Evolutionary conservation across 352 stramenopile genomes (phyloP).

Genomic region (Elongisporangium anandrum): DNA sequence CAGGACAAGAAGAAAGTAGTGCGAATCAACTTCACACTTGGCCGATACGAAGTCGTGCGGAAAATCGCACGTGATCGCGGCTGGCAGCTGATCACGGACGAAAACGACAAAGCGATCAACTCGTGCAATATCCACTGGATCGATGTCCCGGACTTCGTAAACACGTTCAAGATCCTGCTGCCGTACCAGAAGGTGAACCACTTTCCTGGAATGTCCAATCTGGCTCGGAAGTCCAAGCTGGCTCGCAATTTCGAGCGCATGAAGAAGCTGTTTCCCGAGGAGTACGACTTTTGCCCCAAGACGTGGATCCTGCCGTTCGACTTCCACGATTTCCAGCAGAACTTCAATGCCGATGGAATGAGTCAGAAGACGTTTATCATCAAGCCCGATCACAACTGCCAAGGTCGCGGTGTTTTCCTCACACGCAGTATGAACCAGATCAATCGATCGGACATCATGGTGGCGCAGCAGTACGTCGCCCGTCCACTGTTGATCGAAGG

Average conservation of each 20-base stretch:
- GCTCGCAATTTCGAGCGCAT: conserved; percentile 95
- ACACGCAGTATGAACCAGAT: conserved; percentile 90
- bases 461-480: conserved; percentile 86
- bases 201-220: conserved; percentile 93
- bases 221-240: conserved; percentile 94
- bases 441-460: conserved; percentile 77
- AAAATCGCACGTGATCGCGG: conserved; percentile 72
- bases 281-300: conserved; percentile 93
- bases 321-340: conserved; percentile 87
- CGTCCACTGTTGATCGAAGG: conserved; percentile 72
- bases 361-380: conserved; percentile 94
- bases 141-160: conserved; percentile 89
- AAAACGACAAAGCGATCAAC: conserved; percentile 56
- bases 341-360: conserved; percentile 89
- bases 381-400: conserved; percentile 90
- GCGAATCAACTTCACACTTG: conserved; percentile 69
- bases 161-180: conserved; percentile 85
- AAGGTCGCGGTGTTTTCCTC: conserved; percentile 94
- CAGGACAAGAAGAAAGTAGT: conserved; percentile 43
- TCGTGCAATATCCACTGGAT: conserved; percentile 94
- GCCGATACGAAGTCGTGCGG: conserved; percentile 79
- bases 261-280: conserved; percentile 90
- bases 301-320: conserved; percentile 97
- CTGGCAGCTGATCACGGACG: conserved; percentile 70
- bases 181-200: conserved; percentile 95